Evolutionary conservation across 306 rosid species (phyloP), one percentile per base, ranked within the genome.

Genomic region (Cucurbita argyrosperma): DNA sequence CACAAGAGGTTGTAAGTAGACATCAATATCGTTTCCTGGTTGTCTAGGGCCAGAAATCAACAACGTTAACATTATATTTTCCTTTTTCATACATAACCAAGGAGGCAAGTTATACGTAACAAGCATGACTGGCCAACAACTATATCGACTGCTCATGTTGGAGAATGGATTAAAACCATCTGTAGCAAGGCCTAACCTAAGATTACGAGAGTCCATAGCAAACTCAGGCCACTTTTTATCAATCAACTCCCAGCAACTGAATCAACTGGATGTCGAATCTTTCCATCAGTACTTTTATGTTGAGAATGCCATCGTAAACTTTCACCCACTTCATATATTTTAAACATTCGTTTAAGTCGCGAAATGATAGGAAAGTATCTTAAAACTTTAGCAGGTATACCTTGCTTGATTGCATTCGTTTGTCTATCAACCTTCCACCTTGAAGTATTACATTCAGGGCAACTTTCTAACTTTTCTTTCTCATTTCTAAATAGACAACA

Each of bases 91-190:
- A 10, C 3, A 57, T 10, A 55, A 55, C 5, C 60, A 18, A 55
- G 60, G 35, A 55, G 60, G 12, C 3, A 55, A 10, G 38, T 57
- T 23, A 12, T 57, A 57, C 1, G 8, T 11, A 19, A 21, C 15
- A 10, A 75, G 53, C 26, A 75, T 16, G 16, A 75, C 49, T 12
- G 38, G 7, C 72, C 62, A 75, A 45, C 78, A 75, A 49, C 72
- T 75, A 61, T 75, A 61, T 23, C 10, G 38, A 14, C 21, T 0
- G 14, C 72, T 61, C 21, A 49, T 19, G 16, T 51, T 14, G 19
- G 55, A 51, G 19, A 51, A 51, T 13, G 19, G n/a, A 18, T 51
- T 51, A 51, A 51, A 15, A 1, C 19, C 55, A 14, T 51, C 8
- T 14, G 18, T 14, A 51, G 18, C 19, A 14, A 51, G 55, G 19